phyloP scores from a whole-genome alignment of 805 yeast genomes.

The Nakazawaea ernobii region DNA sequence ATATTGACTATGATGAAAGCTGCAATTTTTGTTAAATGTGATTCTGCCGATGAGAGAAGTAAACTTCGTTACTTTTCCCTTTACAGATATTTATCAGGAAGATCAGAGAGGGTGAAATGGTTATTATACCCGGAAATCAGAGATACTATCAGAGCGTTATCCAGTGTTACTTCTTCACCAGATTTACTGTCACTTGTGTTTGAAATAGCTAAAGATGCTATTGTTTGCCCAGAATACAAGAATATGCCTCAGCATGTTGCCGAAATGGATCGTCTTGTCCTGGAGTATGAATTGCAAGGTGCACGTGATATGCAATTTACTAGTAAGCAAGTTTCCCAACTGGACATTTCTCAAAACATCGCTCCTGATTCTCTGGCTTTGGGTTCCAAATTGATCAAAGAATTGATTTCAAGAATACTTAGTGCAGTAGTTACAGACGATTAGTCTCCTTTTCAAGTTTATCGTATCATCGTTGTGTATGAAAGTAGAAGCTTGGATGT shows the following conservation, averaged over 20 bases:
- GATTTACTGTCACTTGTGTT: conserved; percentile 8
- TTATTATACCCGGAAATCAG: conserved; percentile 11
- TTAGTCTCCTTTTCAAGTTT: background rate
- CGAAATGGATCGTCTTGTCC: conserved; percentile 18
- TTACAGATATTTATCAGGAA: conserved; percentile 6
- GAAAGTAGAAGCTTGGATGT: too few relatives aligned
- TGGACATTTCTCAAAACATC: background rate
- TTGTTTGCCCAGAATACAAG: conserved; percentile 25
- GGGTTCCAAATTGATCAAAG: background rate
- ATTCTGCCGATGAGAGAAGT: conserved; percentile 9
- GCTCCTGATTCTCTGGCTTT: background rate
- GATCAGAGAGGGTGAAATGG: conserved; percentile 15
- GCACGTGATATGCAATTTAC: conserved; percentile 15
- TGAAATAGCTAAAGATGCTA: conserved; percentile 15
- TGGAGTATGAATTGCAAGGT: conserved; percentile 18
- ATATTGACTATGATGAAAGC: conserved; percentile 8
- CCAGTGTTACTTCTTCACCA: conserved; percentile 4
- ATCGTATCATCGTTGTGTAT: too few relatives aligned
- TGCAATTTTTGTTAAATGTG: conserved; percentile 5
- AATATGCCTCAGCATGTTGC: conserved; percentile 17
- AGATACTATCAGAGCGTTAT: conserved; percentile 4
- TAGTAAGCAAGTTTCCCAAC: conserved; percentile 13
- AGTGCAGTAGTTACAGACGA: conserved; percentile 4
- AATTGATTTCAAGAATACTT: conserved; percentile 2
- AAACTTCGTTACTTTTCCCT: conserved; percentile 11